Evolutionary conservation across 2,329 filamentous ascomycete species (phyloP).

Genomic region (Colletotrichum sp.): DNA sequence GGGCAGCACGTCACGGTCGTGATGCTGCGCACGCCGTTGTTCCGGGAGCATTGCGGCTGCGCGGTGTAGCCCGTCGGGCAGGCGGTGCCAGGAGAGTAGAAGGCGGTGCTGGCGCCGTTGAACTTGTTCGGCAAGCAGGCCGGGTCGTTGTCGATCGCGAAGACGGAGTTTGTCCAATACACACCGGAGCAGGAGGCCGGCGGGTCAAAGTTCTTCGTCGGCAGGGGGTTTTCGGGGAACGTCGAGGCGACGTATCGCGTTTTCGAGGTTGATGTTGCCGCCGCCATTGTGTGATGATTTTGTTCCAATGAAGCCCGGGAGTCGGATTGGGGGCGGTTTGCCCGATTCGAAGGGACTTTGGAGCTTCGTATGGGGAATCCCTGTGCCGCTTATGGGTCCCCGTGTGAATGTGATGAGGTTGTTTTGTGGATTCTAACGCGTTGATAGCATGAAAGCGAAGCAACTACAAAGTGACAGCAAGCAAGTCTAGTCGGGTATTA

Average conservation of each 20-base stretch:
- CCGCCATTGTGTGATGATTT: neutral
- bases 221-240: constrained; percentile 24
- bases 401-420: neutral
- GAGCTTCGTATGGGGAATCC: neutral
- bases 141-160: constrained; percentile 22
- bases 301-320: neutral
- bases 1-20: constrained; percentile 32
- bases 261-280: neutral
- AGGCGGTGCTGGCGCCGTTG: constrained; percentile 17
- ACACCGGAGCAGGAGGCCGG: constrained; percentile 21
- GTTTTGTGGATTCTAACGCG: neutral
- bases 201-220: constrained; percentile 24
- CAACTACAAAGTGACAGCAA: neutral
- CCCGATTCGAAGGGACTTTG: neutral
- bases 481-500: neutral
- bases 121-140: constrained; percentile 26
- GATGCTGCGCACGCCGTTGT: constrained; percentile 23
- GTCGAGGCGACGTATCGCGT: constrained; percentile 12
- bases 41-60: constrained; percentile 30
- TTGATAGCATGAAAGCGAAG: neutral
- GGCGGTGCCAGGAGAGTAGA: constrained; percentile 17
- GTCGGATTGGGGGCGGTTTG: neutral
- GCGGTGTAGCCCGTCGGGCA: constrained; percentile 23
- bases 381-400: neutral
- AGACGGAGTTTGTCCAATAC: constrained; percentile 19